phyloP scores from a whole-genome alignment of 2,329 filamentous ascomycete species.

The Thelonectria olida region DNA sequence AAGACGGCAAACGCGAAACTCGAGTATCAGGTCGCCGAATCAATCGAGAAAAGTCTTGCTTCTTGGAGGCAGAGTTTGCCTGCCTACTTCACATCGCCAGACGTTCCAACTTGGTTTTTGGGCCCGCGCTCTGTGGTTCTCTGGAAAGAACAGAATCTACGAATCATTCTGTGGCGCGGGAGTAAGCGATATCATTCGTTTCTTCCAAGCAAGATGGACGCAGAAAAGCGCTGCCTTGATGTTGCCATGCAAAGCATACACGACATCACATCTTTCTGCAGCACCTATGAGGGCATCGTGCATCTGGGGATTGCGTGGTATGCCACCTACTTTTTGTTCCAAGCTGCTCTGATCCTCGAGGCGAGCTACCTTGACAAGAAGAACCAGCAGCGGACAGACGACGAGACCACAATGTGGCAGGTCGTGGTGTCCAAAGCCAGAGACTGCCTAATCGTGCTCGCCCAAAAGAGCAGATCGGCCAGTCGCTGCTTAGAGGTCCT shows the following conservation, averaged over 20 bases:
- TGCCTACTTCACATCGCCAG: conserved; percentile 43
- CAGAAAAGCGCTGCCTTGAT: conserved; percentile 48
- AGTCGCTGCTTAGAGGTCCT: conserved; percentile 15
- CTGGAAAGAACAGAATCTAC: conserved; percentile 54
- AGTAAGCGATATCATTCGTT: conserved; percentile 48
- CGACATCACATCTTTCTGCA: conserved; percentile 49
- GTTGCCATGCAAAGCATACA: conserved; percentile 49
- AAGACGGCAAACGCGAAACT: conserved; percentile 45
- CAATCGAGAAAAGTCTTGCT: conserved; percentile 48
- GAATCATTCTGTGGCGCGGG: conserved; percentile 52
- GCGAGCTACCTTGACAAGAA: conserved; percentile 19
- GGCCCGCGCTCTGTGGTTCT: conserved; percentile 49
- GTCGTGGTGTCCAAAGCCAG: conserved; percentile 10
- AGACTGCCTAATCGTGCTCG: conserved; percentile 12
- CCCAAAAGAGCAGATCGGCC: conserved; percentile 14
- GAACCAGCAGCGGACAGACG: conserved; percentile 12
- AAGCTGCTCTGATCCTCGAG: conserved; percentile 52
- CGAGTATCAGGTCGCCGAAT: conserved; percentile 48
- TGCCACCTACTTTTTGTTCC: conserved; percentile 55
- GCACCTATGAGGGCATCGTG: conserved; percentile 32
- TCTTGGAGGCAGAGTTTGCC: conserved; percentile 47
- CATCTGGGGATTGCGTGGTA: conserved; percentile 53
- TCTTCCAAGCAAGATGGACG: conserved; percentile 24
- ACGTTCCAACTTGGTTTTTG: conserved; percentile 46
- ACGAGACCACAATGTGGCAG: conserved; percentile 12